Conservation (phyloP, 148 eudicot species). For the Hydrangea macrophylla region DNA sequence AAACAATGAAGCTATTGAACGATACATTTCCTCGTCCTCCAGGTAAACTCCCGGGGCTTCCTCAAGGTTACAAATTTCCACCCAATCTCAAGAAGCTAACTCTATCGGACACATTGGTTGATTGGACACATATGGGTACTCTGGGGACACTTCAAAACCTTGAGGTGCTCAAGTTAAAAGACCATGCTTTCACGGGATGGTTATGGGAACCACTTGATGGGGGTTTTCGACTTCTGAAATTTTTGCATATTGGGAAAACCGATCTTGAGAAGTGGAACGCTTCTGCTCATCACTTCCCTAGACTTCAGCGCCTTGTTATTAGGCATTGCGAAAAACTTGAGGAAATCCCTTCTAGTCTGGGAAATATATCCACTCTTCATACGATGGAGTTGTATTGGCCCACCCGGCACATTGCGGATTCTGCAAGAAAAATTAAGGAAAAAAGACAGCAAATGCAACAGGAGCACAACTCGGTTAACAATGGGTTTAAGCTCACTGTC, state of each 20-base stretch:
- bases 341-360: too few species aligned
- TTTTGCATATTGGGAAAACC: conserved; percentile 19
- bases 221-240: conserved; percentile 9
- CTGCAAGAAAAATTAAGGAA: too few species aligned
- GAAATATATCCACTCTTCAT: too few species aligned
- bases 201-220: conserved; percentile 15
- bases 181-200: too few species aligned
- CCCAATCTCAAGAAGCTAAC: conserved; percentile 26
- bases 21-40: conserved; percentile 20
- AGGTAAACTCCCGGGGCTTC: conserved; percentile 12
- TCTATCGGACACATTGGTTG: conserved; percentile 15
- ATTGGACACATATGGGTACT: background rate
- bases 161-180: too few species aligned
- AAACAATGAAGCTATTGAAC: conserved; percentile 24
- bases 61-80: conserved; percentile 24
- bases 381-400: too few species aligned
- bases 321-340: background rate
- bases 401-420: too few species aligned
- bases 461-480: too few species aligned
- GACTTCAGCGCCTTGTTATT: conserved; percentile 15
- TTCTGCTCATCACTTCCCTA: conserved; percentile 17
- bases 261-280: conserved; percentile 16
- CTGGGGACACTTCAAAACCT: background rate
- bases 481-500: too few species aligned
- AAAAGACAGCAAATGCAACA: too few species aligned